Base-by-base conservation (phyloP, 257 asterid genomes). In the Solanum paucissectum region DNA sequence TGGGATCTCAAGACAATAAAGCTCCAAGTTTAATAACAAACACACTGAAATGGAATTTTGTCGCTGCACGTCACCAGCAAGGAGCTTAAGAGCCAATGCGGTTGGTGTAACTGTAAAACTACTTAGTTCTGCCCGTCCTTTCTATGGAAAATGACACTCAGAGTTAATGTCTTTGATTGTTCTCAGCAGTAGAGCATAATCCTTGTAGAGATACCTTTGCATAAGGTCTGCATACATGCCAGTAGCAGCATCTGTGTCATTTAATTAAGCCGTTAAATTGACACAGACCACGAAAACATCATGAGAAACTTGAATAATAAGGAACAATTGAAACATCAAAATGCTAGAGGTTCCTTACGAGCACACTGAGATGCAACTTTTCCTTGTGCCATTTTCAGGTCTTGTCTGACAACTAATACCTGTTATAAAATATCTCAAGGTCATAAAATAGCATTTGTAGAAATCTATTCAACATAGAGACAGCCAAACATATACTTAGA, bases 361-460 rank as follows among this genome's bases (percentile, higher is more conserved):
- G 99, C 99, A 94, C 99, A 97, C 90, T 97, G 99, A 62, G 99
- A 97, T 81, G 99, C 99, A 34, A 96, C 93, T 90, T 96, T 97
- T 72, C 99, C 99, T 10, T 94, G 86, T 87, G 99, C 98, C 99
- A 97, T 97, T 91, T 94, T 96, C 92, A 97, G 89, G 93, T 97
- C 99, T 91, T 94, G 98, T 89, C 99, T 95, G 88, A 97, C 99
- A 34, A 97, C 98, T 88, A 97, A 94, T 44, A 97, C 99, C 99
- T 97, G 92, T 84, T 29, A 89, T 86, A 58, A 55, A 77, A 75
- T 33, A 83, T 68, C 83, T 27, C 85, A 85, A 72, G 42, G 55
- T 89, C 76, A 88, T 90, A 38, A 72, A 73, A 38, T 27, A 68
- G 87, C 87, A 27, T 62, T 12, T 44, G 38, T 44, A 68, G 18